Percentiles rank a stretch among this genome's conserved stretches.
Conservation (phyloP, 768 basidiomycete genomes). For the Lentinula boryana region DNA sequence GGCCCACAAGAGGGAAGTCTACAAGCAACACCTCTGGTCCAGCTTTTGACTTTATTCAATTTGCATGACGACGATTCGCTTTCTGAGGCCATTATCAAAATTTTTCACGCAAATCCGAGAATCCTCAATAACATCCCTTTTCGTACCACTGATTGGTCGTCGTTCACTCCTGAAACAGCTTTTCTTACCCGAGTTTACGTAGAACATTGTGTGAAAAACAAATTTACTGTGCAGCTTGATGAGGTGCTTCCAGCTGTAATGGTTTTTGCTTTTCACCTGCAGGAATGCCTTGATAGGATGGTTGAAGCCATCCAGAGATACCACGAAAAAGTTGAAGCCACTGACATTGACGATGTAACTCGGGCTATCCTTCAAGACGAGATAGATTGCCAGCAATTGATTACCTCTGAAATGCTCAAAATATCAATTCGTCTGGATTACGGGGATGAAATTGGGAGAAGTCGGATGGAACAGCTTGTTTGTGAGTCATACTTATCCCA, state of each 20-base stretch:
- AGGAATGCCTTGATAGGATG: conserved; percentile 56
- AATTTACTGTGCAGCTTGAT: conserved; percentile 60
- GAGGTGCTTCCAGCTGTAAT: conserved; percentile 78
- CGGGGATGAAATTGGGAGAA: conserved; percentile 66
- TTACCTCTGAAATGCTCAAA: conserved; percentile 56
- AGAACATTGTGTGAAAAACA: conserved; percentile 58
- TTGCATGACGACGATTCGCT: conserved; percentile 42
- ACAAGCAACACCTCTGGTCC: conserved; percentile 28
- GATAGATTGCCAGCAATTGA: conserved; percentile 38
- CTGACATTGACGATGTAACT: neutral
- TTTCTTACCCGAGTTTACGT: conserved; percentile 83
- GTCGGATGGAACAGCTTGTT: conserved; percentile 67
- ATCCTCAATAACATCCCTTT: conserved; percentile 68
- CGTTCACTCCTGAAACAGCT: conserved; percentile 67
- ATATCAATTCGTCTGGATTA: conserved; percentile 64
- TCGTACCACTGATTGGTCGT: conserved; percentile 69
- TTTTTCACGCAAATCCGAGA: conserved; percentile 62
- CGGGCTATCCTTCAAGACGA: conserved; percentile 20
- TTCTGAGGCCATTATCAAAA: conserved; percentile 70
- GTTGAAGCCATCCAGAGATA: neutral
- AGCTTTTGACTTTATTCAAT: conserved; percentile 58
- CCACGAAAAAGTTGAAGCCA: neutral
- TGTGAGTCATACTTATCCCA: conserved; percentile 28
- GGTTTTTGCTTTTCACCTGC: conserved; percentile 67
- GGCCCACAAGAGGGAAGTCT: conserved; percentile 19